A percentile compares a stretch with the other conserved stretches of the same genome.
These are phyloP conservation scores for Neurospora sp. DNA, from an alignment of 495 filamentous ascomycete genomes.

Conservation along the genomic window DNA sequence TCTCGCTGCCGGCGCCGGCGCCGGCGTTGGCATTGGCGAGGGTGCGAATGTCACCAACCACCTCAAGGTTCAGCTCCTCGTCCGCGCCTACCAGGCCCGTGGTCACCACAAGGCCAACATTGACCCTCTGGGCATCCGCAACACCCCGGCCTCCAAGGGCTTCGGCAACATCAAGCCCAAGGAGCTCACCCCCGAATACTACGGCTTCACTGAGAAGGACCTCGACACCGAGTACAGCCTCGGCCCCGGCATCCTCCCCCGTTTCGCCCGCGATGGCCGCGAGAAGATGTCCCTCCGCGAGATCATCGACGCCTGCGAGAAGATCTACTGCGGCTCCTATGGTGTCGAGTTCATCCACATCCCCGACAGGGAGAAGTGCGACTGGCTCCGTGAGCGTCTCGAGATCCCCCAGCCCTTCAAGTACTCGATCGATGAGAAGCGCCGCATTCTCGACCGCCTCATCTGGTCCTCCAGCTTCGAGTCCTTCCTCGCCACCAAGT, in stretches of 20 bases:
- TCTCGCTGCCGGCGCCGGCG: slow-evolving; percentile 61
- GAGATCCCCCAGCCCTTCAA: slow-evolving; percentile 91
- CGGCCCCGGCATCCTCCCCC: slow-evolving; percentile 89
- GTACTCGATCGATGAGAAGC: slow-evolving; percentile 95
- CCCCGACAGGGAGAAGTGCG: slow-evolving; percentile 91
- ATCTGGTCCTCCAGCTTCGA: slow-evolving; percentile 99
- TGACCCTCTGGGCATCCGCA: slow-evolving; percentile 89
- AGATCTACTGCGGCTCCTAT: slow-evolving; percentile 92
- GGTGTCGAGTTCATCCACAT: slow-evolving; percentile 99
- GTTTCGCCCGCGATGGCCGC: slow-evolving; percentile 76
- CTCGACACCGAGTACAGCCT: slow-evolving; percentile 85
- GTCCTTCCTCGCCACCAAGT: slow-evolving; percentile 86
- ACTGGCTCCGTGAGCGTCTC: slow-evolving; percentile 91
- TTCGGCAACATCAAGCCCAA: slow-evolving; percentile 84
- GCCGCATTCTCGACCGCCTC: slow-evolving; percentile 88
- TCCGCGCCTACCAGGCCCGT: slow-evolving; percentile 94
- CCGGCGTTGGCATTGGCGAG: slow-evolving; percentile 53
- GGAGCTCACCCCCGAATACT: slow-evolving; percentile 86
- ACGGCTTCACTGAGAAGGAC: slow-evolving; percentile 90
- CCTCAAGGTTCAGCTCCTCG: slow-evolving; percentile 94
- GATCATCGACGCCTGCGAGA: slow-evolving; percentile 87
- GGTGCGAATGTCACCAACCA: slow-evolving; percentile 88
- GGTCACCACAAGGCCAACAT: slow-evolving; percentile 98
- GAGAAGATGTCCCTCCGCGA: slow-evolving; percentile 96
- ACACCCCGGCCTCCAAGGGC: slow-evolving; percentile 54